phyloP scores from a whole-genome alignment of 2,329 filamentous ascomycete genomes.

The Fusarium stilboides region DNA sequence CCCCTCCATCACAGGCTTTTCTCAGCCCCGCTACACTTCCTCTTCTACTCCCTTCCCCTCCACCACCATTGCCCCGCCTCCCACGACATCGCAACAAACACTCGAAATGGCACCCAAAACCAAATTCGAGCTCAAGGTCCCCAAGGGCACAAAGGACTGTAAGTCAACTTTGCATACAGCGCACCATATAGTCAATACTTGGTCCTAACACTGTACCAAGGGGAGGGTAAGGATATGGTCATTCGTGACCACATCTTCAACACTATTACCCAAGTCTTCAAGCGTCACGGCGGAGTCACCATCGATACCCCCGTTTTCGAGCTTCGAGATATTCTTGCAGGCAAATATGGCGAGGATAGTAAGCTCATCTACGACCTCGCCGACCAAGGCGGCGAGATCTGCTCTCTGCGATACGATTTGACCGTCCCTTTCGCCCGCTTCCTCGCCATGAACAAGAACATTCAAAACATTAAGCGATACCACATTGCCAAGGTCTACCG shows the following conservation, averaged over 20 bases:
- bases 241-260: constrained; percentile 85
- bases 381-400: constrained; percentile 85
- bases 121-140: constrained; percentile 77
- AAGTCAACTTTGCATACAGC: constrained; percentile 21
- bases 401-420: constrained; percentile 86
- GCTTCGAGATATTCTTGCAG: constrained; percentile 86
- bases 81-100: constrained; percentile 35
- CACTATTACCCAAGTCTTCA: constrained; percentile 84
- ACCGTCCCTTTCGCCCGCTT: constrained; percentile 93
- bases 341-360: constrained; percentile 93
- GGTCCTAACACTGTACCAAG: constrained; percentile 39
- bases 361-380: constrained; percentile 92
- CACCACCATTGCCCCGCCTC: constrained; percentile 46
- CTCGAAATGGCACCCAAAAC: constrained; percentile 51
- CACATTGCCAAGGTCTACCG: constrained; percentile 90
- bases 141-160: constrained; percentile 93
- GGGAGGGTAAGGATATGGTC: constrained; percentile 83
- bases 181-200: background rate
- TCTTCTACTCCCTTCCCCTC: constrained; percentile 28
- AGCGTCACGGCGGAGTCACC: constrained; percentile 84
- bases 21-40: constrained; percentile 45
- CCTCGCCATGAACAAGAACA: constrained; percentile 89
- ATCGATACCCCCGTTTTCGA: constrained; percentile 91
- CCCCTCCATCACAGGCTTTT: constrained; percentile 45
- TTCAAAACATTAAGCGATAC: constrained; percentile 91